These are phyloP conservation scores for Coleophoma crateriformis DNA, from an alignment of 2,329 filamentous ascomycete species.

Conservation along the genomic window DNA sequence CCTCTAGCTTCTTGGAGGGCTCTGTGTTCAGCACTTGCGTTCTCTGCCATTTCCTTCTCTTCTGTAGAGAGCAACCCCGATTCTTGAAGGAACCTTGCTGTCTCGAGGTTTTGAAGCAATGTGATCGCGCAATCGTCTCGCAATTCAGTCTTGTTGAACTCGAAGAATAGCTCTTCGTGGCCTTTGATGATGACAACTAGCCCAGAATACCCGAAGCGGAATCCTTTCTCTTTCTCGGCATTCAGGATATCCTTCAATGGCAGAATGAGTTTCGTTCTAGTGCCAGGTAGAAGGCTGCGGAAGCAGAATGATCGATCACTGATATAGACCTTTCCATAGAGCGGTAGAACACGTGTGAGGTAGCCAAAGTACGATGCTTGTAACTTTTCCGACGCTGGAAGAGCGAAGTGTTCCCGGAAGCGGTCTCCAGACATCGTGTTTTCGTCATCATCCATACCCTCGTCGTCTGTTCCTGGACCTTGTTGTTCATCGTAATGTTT, in stretches of 20 bases:
- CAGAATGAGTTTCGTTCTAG: constrained; percentile 85
- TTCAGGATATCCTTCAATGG: constrained; percentile 90
- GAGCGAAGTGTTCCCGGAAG: constrained; percentile 83
- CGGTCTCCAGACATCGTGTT: constrained; percentile 66
- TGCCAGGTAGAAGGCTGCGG: constrained; percentile 82
- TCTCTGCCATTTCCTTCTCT: constrained; percentile 65
- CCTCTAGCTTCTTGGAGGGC: constrained; percentile 70
- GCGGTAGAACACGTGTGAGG: constrained; percentile 79
- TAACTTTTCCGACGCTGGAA: constrained; percentile 78
- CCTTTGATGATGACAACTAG: constrained; percentile 89
- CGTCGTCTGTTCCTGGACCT: constrained; percentile 46
- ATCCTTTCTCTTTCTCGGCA: constrained; percentile 90
- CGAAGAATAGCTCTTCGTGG: constrained; percentile 94
- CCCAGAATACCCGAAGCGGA: constrained; percentile 84
- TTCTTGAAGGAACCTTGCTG: constrained; percentile 63
- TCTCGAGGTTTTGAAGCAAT: constrained; percentile 70
- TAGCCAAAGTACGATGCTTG: constrained; percentile 90
- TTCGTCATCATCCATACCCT: constrained; percentile 57
- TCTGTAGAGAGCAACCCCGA: constrained; percentile 62
- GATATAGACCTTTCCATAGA: constrained; percentile 96
- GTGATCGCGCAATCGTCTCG: constrained; percentile 88
- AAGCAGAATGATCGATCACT: constrained; percentile 87
- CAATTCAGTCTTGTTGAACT: constrained; percentile 72
- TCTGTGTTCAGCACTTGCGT: constrained; percentile 74
- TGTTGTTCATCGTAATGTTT: constrained; percentile 74